Percentiles rank a stretch among this genome's conserved stretches.
Evolutionary conservation across 345 rosid genomes (phyloP).

Genomic region (Laguncularia racemosa): DNA sequence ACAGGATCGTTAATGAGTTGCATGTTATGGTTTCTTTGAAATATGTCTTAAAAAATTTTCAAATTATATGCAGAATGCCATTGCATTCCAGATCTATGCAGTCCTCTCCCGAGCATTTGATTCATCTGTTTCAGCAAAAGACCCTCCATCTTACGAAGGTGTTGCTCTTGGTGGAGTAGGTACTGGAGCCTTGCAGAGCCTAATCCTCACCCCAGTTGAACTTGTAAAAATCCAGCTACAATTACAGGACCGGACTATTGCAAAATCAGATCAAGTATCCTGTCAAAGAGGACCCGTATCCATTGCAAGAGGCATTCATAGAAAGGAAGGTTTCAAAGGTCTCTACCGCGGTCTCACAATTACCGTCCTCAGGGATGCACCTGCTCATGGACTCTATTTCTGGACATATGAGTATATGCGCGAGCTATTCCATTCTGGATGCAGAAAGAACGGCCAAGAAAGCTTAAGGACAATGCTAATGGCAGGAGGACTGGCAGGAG

Average conservation of each 20-base stretch:
- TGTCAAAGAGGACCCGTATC: constrained; percentile 39
- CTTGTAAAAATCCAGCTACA: constrained; percentile 89
- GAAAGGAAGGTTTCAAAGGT: constrained; percentile 53
- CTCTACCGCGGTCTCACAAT: constrained; percentile 67
- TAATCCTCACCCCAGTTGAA: constrained; percentile 74
- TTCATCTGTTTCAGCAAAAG: constrained; percentile 31
- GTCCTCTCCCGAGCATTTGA: constrained; percentile 74
- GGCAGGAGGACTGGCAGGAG: constrained; percentile 95
- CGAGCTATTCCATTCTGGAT: constrained; percentile 83
- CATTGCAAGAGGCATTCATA: constrained; percentile 54
- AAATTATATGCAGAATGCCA: constrained; percentile 8
- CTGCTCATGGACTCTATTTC: constrained; percentile 80
- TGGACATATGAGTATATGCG: constrained; percentile 83
- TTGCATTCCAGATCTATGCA: constrained; percentile 92
- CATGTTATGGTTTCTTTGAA: constrained; percentile 1
- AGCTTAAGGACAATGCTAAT: constrained; percentile 64
- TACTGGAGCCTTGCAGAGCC: constrained; percentile 82
- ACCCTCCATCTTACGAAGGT: constrained; percentile 83
- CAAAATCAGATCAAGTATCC: constrained; percentile 11
- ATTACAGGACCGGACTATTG: constrained; percentile 27
- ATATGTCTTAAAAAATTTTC: neutral
- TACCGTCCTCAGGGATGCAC: constrained; percentile 80
- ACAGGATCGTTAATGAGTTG: too few species aligned
- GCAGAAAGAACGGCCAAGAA: constrained; percentile 68
- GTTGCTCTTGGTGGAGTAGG: constrained; percentile 87